phyloP scores from a whole-genome alignment of 2,329 filamentous ascomycete genomes.

The Diaporthe destruens region DNA sequence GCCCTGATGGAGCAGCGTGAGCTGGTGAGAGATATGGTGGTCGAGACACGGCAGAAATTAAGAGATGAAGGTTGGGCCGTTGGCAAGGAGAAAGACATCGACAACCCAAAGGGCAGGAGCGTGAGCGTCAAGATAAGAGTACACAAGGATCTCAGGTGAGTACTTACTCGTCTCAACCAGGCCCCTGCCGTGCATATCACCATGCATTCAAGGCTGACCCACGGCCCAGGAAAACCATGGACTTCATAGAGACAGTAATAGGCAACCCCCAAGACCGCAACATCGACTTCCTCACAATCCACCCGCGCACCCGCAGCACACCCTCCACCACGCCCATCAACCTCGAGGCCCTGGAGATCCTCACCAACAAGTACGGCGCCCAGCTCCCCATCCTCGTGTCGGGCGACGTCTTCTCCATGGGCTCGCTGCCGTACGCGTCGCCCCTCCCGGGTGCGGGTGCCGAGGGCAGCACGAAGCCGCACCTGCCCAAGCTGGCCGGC shows the following conservation, averaged over 20 bases:
- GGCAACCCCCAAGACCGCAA: constrained; percentile 63
- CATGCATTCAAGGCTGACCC: background rate
- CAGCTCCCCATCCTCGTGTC: constrained; percentile 75
- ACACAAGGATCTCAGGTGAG: constrained; percentile 71
- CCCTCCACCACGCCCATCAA: constrained; percentile 72
- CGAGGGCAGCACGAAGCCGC: constrained; percentile 46
- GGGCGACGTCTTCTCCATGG: constrained; percentile 75
- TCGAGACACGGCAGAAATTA: constrained; percentile 66
- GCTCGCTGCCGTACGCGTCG: constrained; percentile 60
- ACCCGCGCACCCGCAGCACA: constrained; percentile 73
- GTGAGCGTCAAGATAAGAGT: constrained; percentile 80
- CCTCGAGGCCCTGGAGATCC: constrained; percentile 69
- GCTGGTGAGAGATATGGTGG: constrained; percentile 75
- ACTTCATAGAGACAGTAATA: constrained; percentile 74
- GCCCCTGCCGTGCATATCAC: background rate
- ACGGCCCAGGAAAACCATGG: constrained; percentile 62
- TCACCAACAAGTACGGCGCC: constrained; percentile 64
- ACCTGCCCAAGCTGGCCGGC: constrained; percentile 65
- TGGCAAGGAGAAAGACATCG: constrained; percentile 56
- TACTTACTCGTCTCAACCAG: no score
- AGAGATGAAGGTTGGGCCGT: constrained; percentile 66
- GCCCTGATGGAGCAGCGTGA: constrained; percentile 76
- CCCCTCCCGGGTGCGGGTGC: constrained; percentile 46
- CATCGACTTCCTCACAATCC: constrained; percentile 78
- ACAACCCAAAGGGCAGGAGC: constrained; percentile 62